Conservation (phyloP, 805 yeast genomes). For the Wickerhamia fluorescens region DNA sequence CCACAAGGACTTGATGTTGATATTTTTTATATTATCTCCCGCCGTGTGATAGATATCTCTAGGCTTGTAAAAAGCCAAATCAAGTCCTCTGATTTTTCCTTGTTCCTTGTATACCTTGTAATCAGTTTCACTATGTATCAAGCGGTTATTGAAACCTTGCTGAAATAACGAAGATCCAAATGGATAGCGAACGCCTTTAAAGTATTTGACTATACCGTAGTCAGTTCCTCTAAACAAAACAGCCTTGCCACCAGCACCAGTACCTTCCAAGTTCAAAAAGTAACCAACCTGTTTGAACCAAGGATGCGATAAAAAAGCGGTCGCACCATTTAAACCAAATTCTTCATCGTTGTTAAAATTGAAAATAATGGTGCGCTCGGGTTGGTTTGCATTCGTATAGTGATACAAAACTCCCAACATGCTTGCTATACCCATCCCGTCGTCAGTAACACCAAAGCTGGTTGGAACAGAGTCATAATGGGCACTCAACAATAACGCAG, state of each 20-base stretch:
- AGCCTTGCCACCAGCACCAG: constrained; percentile 87
- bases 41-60: constrained; percentile 78
- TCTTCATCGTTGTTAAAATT: constrained; percentile 90
- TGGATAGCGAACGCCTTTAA: constrained; percentile 53
- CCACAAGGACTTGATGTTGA: constrained; percentile 66
- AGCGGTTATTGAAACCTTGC: constrained; percentile 71
- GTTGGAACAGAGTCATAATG: constrained; percentile 90
- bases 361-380: constrained; percentile 66
- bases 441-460: constrained; percentile 84
- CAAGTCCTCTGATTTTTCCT: constrained; percentile 74
- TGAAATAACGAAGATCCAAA: constrained; percentile 78
- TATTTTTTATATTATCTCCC: constrained; percentile 59
- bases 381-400: constrained; percentile 38
- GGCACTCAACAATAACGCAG: constrained; percentile 72
- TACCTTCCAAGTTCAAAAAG: constrained; percentile 82
- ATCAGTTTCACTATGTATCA: constrained; percentile 79
- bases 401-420: constrained; percentile 62
- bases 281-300: constrained; percentile 58
- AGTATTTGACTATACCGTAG: constrained; percentile 55
- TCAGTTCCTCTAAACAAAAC: constrained; percentile 80
- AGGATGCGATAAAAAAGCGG: constrained; percentile 61
- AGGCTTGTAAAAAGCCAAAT: constrained; percentile 83
- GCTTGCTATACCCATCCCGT: constrained; percentile 83
- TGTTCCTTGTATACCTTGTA: constrained; percentile 60
- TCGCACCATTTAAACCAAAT: constrained; percentile 79